phyloP scores from a whole-genome alignment of 1,139 yeast genomes.

The Candida gigantensis region DNA sequence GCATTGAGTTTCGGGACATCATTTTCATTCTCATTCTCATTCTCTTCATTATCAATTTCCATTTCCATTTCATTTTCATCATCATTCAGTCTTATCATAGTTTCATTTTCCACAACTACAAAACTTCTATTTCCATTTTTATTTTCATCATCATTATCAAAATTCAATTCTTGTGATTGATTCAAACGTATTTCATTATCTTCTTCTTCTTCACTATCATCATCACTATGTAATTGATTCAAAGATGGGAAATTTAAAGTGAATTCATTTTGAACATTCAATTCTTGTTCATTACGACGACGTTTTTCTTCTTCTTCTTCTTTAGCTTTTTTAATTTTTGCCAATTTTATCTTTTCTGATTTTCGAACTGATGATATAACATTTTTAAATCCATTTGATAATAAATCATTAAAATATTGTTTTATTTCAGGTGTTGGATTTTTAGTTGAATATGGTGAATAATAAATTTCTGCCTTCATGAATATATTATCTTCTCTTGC shows the following conservation, averaged over 20 bases:
- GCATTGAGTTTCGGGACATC: no score
- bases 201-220: slow-evolving; percentile 16
- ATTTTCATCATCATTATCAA: slow-evolving; percentile 13
- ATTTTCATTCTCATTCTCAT: no score
- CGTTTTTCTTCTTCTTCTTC: slow-evolving; percentile 25
- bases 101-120: slow-evolving; percentile 5
- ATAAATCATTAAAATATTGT: slow-evolving; percentile 24
- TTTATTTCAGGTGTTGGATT: slow-evolving; percentile 27
- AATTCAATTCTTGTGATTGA: slow-evolving; percentile 15
- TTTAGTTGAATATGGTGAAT: slow-evolving; percentile 38
- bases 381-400: slow-evolving; percentile 36
- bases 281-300: slow-evolving; percentile 21
- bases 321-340: slow-evolving; percentile 21
- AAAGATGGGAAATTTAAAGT: slow-evolving; percentile 31
- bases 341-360: slow-evolving; percentile 32
- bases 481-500: slow-evolving; percentile 35
- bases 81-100: not conserved
- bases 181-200: no score
- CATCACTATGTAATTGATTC: slow-evolving; percentile 10
- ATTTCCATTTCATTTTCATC: no score
- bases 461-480: slow-evolving; percentile 48
- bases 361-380: slow-evolving; percentile 37
- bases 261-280: slow-evolving; percentile 23
- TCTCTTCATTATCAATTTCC: slow-evolving; percentile 12
- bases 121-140: not conserved